A percentile compares a stretch with the other conserved stretches of the same genome.
Conservation (phyloP, 176 grass and related monocot species). For the Cymbopogon citratus region DNA sequence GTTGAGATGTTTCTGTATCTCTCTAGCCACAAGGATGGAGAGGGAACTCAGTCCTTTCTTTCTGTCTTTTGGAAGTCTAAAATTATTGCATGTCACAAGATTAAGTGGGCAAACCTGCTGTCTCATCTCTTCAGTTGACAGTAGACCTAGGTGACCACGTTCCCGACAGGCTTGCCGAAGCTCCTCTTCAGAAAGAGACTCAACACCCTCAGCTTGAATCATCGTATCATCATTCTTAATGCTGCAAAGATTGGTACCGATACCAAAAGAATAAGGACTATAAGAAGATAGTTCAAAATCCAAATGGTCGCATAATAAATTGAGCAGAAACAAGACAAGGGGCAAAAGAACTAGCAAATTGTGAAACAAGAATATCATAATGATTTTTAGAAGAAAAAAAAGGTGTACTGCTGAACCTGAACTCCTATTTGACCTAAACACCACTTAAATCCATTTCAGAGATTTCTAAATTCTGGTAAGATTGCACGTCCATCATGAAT, state of each 20-base stretch:
- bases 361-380: background rate
- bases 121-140: conserved; percentile 92
- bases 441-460: background rate
- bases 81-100: conserved; percentile 13
- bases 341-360: conserved; percentile 15
- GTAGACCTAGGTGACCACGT: conserved; percentile 77
- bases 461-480: conserved; percentile 12
- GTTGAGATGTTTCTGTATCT: background rate
- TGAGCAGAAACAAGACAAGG: background rate
- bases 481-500: background rate
- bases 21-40: background rate
- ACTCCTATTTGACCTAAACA: background rate
- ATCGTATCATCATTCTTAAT: conserved; percentile 98
- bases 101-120: conserved; percentile 59
- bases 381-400: background rate
- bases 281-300: background rate
- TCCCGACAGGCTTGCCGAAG: conserved; percentile 92
- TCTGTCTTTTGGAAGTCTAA: background rate
- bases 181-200: conserved; percentile 98
- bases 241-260: conserved; percentile 35
- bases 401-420: conserved; percentile 7
- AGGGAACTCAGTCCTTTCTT: background rate
- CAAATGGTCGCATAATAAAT: background rate
- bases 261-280: conserved; percentile 8
- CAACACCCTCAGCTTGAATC: conserved; percentile 91